Evolutionary conservation across 768 basidiomycete species (phyloP), one percentile per base, ranked within the genome.

Genomic region (Mycena indigotica): DNA sequence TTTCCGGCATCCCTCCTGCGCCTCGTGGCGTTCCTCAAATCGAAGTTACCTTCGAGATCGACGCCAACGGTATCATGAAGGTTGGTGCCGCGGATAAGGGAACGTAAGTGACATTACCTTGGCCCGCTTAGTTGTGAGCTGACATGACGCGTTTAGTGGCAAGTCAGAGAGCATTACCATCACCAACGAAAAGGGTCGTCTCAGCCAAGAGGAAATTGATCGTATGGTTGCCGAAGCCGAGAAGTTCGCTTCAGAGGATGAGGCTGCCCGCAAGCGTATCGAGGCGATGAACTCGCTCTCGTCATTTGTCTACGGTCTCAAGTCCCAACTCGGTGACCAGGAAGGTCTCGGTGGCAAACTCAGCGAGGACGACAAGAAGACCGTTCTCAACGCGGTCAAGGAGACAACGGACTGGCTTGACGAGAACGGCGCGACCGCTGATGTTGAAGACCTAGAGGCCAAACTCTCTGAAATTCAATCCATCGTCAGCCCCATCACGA

Each of bases 1-100:
- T 98, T 35, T 89, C 85, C 44, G 71, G 91, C 57, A 97, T 98
- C 60, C 95, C 96, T 28, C 94, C 96, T 38, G 91, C 95, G 2
- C 95, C 95, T 64, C 93, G 95, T 61, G 95, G 95, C 71, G 92
- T 95, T 51, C 96, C 96, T 69, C 96, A 98, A 64, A 95, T 98
- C 53, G 95, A 98, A 75, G 95, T 98, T 51, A 88, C 90, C 16
- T 98, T 98, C 70, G 94, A 96, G 77, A 90, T 96, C 68, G 94
- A 95, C 65, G 90, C 93, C 69, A 93, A 94, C 72, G 92, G 91
- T 80, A 95, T 96, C 66, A 89, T 97, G 87, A 95, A 93, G 74
- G 93, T 98, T 52, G 82, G 82, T 44, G 95, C 94, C 13, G 82
- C 89, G 30, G 95, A 97, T 73, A 96, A 96, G 89, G 93, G 91